Evolutionary conservation across 148 eudicot genomes (phyloP), one percentile per base, ranked within the genome.

Genomic region (Nepenthes gracilis): DNA sequence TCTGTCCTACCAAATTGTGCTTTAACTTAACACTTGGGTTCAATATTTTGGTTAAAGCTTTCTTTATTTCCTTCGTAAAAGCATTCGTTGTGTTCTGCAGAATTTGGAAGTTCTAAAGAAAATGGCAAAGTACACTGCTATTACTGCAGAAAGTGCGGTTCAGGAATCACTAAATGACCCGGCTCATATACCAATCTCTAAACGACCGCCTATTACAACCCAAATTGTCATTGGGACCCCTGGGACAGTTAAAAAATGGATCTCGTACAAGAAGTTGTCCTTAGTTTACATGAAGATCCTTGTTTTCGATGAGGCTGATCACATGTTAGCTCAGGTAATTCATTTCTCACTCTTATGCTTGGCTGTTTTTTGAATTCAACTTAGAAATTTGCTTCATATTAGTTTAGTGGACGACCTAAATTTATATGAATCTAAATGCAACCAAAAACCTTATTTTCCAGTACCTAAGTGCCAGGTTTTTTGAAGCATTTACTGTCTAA

Each of bases 301-400:
- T 66, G 97, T 91, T 57, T 91, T 85, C 77, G 96, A 91, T 50
- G 93, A 91, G 75, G 97, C 97, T 65, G 97, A 87, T 74, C 96
- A 87, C 72, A 91, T 91, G 95, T 71, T 91, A 73, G 97, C 83
- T 34, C 93, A 81, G 93, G 97, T 85, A 81, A 60, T 40, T n/a
- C 23, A 13, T 4, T 40, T 40, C 8, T 40, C 8, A 8, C 8
- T 40, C 8, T 40, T 3, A 40, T 40, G 45, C 45, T 40, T 40
- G 45, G 45, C 45, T 40, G 8, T 40, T 40, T 40, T 40, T 40
- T 4, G 4, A 8, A 40, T 40, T 4, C 8, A 40, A 40, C 8
- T 23, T 23, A 23, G 23, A 23, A 23, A 0, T 23, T 23, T 23
- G 23, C 23, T 23, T 23, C 23, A 23, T 23, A 23, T 23, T 0